Conservation (phyloP, 345 rosid genomes). For the Euclidium syriacum region DNA sequence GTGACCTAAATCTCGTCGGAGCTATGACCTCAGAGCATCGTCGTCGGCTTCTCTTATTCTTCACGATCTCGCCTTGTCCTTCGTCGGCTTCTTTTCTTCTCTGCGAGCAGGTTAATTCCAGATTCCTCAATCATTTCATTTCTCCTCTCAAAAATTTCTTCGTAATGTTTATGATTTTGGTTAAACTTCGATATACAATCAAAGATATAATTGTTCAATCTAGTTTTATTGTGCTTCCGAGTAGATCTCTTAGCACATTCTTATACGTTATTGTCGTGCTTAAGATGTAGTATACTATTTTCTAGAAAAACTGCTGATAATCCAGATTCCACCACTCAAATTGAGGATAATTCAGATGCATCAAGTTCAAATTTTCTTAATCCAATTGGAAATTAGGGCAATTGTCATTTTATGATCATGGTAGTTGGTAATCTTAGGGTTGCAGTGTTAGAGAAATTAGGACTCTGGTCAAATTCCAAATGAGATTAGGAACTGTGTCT, state of each 20-base stretch:
- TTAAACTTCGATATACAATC: neutral
- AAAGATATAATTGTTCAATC: neutral
- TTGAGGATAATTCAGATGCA: neutral
- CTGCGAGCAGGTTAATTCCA: too few relatives aligned
- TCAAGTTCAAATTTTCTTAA: neutral
- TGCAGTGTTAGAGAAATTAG: too few relatives aligned
- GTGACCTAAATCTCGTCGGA: too few relatives aligned
- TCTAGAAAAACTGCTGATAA: neutral
- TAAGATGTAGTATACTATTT: too few relatives aligned
- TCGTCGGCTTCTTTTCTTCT: too few relatives aligned
- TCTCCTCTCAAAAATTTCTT: neutral
- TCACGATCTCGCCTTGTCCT: too few relatives aligned
- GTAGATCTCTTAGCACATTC: neutral
- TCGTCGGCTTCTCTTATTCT: too few relatives aligned
- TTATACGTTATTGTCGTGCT: neutral
- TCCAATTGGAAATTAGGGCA: neutral
- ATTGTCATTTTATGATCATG: neutral
- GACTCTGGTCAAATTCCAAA: constrained; percentile 93
- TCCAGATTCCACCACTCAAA: neutral
- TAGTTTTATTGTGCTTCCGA: neutral
- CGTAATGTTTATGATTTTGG: neutral
- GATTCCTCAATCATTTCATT: neutral
- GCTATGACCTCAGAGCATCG: too few relatives aligned
- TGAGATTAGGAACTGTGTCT: constrained; percentile 82
- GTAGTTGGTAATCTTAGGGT: neutral